Base-by-base conservation (phyloP, 2,329 filamentous ascomycete species). In the Apiospora hydei region DNA sequence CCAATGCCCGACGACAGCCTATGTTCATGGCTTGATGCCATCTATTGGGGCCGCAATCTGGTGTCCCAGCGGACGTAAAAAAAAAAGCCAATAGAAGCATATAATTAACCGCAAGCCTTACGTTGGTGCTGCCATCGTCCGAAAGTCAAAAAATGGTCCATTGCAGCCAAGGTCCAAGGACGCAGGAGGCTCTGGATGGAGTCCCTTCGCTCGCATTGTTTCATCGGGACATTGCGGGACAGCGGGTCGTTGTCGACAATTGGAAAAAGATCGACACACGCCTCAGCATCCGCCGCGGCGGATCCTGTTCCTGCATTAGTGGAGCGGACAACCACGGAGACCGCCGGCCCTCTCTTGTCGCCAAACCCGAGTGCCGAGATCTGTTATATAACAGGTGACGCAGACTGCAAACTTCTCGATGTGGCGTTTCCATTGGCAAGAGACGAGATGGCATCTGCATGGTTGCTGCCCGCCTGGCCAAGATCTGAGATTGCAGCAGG, bases 181-280 rank as follows among this genome's bases (percentile, higher is more conserved):
- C 10, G 30, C 53, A 61, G 53, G 53, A 61, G 53, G 53, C 53
- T 61, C 53, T 61, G 30, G 30, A 61, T n/a, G 53, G 53, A n/a
- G 53, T 30, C 26, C 53, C 53, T 34, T 8, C 26, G 26, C 26
- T 30, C 26, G 53, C 4, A 11, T 38, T 61, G 53, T 61, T 61
- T 61, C 53, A 61, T 21, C 30, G 53, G 53, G 53, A 61, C 30
- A 38, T 11, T 38, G 53, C 30, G 53, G 53, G 53, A 21, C 53
- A 61, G 53, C 53, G 53, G 53, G 53, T 61, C 53, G 41, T 6
- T 11, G 38, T 41, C 38, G 47, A 24, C 26, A 16, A 34, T 16
- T 16, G 30, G 7, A 57, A 61, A 38, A 38, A 21, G 53, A 61
- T 61, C 53, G 53, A n/a, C 53, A n/a, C 53, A 61, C 16, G 53